Evolutionary conservation across 2,329 filamentous ascomycete species (phyloP).

Genomic region (Paracamarosporium sp.): DNA sequence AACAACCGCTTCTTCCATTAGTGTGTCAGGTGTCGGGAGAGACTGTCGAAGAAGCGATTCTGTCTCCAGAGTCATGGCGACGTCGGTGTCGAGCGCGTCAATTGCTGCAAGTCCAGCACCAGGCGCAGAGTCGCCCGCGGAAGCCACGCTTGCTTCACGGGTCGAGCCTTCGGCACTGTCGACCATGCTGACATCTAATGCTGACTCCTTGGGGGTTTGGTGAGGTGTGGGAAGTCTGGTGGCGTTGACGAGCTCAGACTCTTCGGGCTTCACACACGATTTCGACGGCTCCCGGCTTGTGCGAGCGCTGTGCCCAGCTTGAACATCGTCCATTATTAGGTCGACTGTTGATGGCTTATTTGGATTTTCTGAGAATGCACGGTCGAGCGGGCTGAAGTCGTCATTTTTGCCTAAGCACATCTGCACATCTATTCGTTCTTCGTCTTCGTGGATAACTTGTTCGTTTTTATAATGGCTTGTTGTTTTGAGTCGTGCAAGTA

Average conservation of each 20-base stretch:
- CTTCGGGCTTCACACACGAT: too few species aligned
- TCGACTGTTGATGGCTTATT: not conserved
- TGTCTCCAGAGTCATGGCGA: not conserved
- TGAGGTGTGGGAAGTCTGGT: not conserved
- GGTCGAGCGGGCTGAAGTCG: not conserved
- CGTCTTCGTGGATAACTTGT: constrained; percentile 1
- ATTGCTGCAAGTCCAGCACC: not conserved
- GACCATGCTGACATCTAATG: not conserved
- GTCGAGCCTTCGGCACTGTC: not conserved
- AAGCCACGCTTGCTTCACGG: not conserved
- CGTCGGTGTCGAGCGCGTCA: not conserved
- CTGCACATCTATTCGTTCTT: not conserved
- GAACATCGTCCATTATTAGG: not conserved
- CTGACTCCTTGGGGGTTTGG: not conserved
- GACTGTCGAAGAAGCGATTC: not conserved
- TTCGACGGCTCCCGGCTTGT: too few species aligned
- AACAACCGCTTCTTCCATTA: not conserved
- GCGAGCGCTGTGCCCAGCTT: not conserved
- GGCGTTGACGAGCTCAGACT: not conserved
- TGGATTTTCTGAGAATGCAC: not conserved
- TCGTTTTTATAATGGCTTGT: constrained; percentile 2
- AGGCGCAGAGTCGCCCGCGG: not conserved
- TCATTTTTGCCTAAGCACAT: not conserved
- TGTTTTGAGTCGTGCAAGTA: not conserved
- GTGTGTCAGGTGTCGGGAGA: constrained; percentile 1